phyloP scores from a whole-genome alignment of 2,329 filamentous ascomycete genomes.

The Penicillium thymicola region DNA sequence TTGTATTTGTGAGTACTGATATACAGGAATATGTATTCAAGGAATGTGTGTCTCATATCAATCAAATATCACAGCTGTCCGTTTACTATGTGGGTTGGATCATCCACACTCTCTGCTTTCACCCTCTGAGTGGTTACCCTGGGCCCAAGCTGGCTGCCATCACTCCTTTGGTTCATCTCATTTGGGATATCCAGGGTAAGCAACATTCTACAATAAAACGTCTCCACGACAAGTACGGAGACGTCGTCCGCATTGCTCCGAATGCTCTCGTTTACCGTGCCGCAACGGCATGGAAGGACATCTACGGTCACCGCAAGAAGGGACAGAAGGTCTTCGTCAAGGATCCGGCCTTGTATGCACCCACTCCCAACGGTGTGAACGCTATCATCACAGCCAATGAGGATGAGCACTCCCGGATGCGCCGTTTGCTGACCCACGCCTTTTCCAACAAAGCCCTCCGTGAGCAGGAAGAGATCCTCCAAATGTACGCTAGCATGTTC shows the following conservation, averaged over 20 bases:
- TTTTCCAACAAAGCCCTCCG: conserved; percentile 36
- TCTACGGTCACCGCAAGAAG: conserved; percentile 34
- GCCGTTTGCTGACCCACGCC: conserved; percentile 33
- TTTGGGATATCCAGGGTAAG: conserved; percentile 19
- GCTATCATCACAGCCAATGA: conserved; percentile 29
- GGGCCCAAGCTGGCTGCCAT: conserved; percentile 32
- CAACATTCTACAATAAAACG: conserved; percentile 16
- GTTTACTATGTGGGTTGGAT: conserved; percentile 8
- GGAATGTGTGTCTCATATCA: background rate
- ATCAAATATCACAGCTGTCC: background rate
- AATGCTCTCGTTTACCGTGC: conserved; percentile 37
- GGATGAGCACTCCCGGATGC: conserved; percentile 30
- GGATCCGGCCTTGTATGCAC: conserved; percentile 22
- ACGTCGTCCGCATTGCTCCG: conserved; percentile 41
- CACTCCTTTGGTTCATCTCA: conserved; percentile 21
- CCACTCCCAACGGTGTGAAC: conserved; percentile 19
- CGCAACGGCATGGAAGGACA: conserved; percentile 32
- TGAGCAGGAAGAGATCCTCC: conserved; percentile 35
- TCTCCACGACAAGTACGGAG: conserved; percentile 27
- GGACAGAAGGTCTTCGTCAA: conserved; percentile 25
- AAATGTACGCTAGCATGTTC: conserved; percentile 30
- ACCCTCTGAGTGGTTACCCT: conserved; percentile 31
- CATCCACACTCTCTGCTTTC: conserved; percentile 29
- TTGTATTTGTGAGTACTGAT: conserved; percentile 7
- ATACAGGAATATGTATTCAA: background rate